Evolutionary conservation across 2,329 filamentous ascomycete genomes (phyloP), one percentile per base, ranked within the genome.

Genomic region (Microsporum ferrugineum): DNA sequence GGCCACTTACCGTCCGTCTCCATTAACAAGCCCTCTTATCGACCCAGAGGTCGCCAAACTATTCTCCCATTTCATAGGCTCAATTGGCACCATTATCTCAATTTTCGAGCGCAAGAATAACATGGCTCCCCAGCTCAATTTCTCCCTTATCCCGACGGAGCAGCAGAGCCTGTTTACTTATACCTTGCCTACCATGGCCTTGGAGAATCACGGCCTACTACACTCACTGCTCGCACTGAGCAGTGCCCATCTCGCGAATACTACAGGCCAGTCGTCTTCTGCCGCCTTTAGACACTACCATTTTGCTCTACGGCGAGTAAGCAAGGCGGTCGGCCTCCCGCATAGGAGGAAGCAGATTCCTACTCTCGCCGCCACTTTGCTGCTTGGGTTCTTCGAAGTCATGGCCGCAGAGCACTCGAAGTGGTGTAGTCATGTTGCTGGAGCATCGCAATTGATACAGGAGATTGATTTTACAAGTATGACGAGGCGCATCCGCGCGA

Each of bases 351-450:
- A 86, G 6, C 85, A 90, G 61, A 83, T 89, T 6, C 85, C 89
- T 1, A 96, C 91, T 0, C 77, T 97, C n/a, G 92, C 91, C 5
- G 91, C 91, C 1, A 91, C 89, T 0, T 78, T 96, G 39, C 77
- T 97, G 5, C 80, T 99, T 5, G 89, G 86, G 0, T 97, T 91
- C 71, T 97, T 95, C 69, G 94, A 97, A 72, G 89, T 96, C 17
- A 94, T 92, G 86, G 88, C 88, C 39, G 92, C 91, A 27, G 92
- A 99, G 66, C 92, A 97, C 68, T 85, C 88, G 60, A 96, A 96
- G 72, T 99, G 94, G 94, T 94, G 89, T 69, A 92, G 88, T 64
- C 94, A 97, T 74, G 78, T 97, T 41, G 84, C 89, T 56, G 94
- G 94, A 10, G 89, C 90, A 7, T 85, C 87, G 45, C 87, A 91